A percentile compares a stretch with the other conserved stretches of the same genome.
Conservation (phyloP, 192 early-diverging fungal species). For the Podila horticola region DNA sequence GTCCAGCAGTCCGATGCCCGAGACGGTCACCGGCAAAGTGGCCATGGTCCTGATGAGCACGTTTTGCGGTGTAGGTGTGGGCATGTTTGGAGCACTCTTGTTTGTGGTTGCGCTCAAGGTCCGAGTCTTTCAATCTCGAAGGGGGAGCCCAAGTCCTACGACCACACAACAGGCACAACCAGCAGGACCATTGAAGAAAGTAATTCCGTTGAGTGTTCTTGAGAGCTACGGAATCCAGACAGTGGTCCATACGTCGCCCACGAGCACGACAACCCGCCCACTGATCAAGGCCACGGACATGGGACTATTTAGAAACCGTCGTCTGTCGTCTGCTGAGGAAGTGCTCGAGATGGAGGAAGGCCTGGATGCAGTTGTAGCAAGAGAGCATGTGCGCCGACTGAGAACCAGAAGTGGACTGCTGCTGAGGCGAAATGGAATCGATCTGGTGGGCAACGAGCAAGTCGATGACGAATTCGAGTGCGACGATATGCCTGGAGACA, state of each 20-base stretch:
- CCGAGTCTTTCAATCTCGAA: slow-evolving; percentile 24
- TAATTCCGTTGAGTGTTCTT: slow-evolving; percentile 26
- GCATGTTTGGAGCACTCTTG: slow-evolving; percentile 37
- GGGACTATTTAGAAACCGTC: not conserved
- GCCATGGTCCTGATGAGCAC: slow-evolving; percentile 45
- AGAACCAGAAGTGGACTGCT: not conserved
- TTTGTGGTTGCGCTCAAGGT: slow-evolving; percentile 46
- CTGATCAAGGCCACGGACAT: not conserved
- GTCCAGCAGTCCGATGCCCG: not conserved
- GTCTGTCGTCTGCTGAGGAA: slow-evolving; percentile 23
- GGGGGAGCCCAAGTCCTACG: not conserved
- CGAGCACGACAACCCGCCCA: slow-evolving; percentile 5
- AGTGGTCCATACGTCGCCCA: slow-evolving; percentile 22
- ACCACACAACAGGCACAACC: slow-evolving; percentile 12
- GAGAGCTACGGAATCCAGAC: slow-evolving; percentile 39
- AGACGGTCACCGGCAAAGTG: slow-evolving; percentile 26
- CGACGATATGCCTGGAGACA: not conserved
- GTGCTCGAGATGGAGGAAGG: slow-evolving; percentile 46
- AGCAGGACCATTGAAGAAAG: slow-evolving; percentile 11
- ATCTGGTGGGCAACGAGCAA: not conserved
- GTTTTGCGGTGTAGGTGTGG: slow-evolving; percentile 19
- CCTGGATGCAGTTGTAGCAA: slow-evolving; percentile 9
- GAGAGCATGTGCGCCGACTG: slow-evolving; percentile 9
- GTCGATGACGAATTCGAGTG: not conserved
- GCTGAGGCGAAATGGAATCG: not conserved